These are phyloP conservation scores for Laburnicola sp. DNA, from an alignment of 2,329 filamentous ascomycete genomes.

Conservation along the genomic window DNA sequence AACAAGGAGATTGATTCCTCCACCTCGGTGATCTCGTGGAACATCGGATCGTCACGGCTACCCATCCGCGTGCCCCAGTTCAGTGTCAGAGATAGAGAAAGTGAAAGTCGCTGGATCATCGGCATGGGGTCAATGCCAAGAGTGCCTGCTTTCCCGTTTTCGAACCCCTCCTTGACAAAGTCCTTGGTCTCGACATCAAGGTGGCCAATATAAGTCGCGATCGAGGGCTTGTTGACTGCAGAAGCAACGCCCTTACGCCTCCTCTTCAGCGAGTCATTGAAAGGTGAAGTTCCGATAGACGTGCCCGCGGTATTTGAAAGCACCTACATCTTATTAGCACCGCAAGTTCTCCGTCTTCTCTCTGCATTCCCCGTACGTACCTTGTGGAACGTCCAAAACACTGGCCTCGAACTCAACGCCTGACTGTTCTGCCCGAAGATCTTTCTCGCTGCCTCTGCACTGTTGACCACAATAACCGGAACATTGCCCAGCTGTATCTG, in stretches of 20 bases:
- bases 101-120: conserved; percentile 66
- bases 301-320: conserved; percentile 67
- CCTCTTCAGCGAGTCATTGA: conserved; percentile 66
- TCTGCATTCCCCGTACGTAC: conserved; percentile 14
- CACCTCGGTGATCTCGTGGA: conserved; percentile 65
- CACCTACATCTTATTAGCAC: conserved; percentile 48
- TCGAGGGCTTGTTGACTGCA: conserved; percentile 66
- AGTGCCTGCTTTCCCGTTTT: conserved; percentile 59
- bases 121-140: conserved; percentile 66
- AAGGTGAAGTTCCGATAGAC: conserved; percentile 69
- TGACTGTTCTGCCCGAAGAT: conserved; percentile 50
- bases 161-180: conserved; percentile 63
- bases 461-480: conserved; percentile 51
- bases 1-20: conserved; percentile 64
- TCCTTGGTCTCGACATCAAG: conserved; percentile 65
- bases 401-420: conserved; percentile 47
- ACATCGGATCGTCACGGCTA: conserved; percentile 62
- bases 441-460: conserved; percentile 45
- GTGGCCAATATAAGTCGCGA: conserved; percentile 64
- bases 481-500: conserved; percentile 53
- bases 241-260: conserved; percentile 67
- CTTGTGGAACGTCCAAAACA: conserved; percentile 54
- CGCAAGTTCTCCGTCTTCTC: background rate
- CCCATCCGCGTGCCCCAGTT: conserved; percentile 68
- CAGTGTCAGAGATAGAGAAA: conserved; percentile 65